Percentiles rank a stretch among this genome's conserved stretches.
Conservation (phyloP, 495 filamentous ascomycete genomes). For the Penicillium parvum region DNA sequence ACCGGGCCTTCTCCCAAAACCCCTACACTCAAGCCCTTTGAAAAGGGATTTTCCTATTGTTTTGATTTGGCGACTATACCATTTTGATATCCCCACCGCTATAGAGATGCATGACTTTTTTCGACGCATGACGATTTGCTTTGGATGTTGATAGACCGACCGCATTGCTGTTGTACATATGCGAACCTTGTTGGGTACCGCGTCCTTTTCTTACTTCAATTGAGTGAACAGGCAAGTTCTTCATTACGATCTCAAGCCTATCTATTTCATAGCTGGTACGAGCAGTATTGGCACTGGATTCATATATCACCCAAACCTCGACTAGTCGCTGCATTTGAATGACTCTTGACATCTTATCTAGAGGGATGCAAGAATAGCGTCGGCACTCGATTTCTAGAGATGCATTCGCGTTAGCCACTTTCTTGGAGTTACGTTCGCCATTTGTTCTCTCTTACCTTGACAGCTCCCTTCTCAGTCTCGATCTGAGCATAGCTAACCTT, state of each 20-base stretch:
- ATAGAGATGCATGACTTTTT: too few species aligned
- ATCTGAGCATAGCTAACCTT: conserved; percentile 82
- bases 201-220: background rate
- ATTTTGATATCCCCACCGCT: too few species aligned
- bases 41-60: background rate
- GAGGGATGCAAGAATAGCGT: conserved; percentile 54
- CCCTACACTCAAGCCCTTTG: background rate
- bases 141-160: background rate
- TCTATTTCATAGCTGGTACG: too few species aligned
- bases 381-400: conserved; percentile 62
- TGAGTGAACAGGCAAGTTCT: too few species aligned
- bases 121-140: too few species aligned
- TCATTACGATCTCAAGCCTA: too few species aligned
- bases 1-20: conserved; percentile 17
- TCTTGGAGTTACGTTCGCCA: background rate
- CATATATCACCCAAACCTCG: background rate
- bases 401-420: conserved; percentile 3
- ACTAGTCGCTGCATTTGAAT: too few species aligned
- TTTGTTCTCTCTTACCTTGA: conserved; percentile 19
- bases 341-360: conserved; percentile 18
- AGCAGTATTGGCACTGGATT: too few species aligned
- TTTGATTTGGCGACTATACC: conserved; percentile 1
- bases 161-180: background rate
- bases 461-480: conserved; percentile 61
- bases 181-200: background rate